Percentiles rank a stretch among this genome's conserved stretches.
These are phyloP conservation scores for Ceratobasidium theobromae DNA, from an alignment of 1,284 basidiomycete genomes.

Conservation along the genomic window DNA sequence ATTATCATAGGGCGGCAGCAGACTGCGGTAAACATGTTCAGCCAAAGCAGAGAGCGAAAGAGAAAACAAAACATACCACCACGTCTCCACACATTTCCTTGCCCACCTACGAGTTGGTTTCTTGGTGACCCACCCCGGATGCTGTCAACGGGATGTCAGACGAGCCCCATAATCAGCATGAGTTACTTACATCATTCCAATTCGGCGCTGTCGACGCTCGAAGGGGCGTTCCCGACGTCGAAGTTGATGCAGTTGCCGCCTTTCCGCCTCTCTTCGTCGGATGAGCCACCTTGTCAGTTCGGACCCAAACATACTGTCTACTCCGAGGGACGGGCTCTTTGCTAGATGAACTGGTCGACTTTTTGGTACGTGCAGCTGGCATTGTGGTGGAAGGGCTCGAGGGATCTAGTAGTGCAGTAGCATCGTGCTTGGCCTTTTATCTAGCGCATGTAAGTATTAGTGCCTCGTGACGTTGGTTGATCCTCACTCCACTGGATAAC, in stretches of 20 bases:
- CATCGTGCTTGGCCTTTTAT: too few relatives aligned
- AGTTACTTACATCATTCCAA: not conserved
- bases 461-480: too few relatives aligned
- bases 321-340: too few relatives aligned
- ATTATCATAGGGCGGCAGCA: constrained; percentile 11
- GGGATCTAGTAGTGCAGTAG: too few relatives aligned
- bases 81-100: constrained; percentile 9
- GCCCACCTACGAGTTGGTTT: not conserved
- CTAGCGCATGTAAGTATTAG: too few relatives aligned
- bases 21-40: not conserved
- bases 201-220: not conserved
- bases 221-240: not conserved
- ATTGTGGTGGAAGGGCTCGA: too few relatives aligned
- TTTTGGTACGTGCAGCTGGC: too few relatives aligned
- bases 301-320: too few relatives aligned
- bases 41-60: not conserved
- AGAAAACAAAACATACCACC: constrained; percentile 6
- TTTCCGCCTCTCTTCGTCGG: not conserved
- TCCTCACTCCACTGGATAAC: too few relatives aligned
- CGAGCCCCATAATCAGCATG: not conserved
- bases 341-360: too few relatives aligned
- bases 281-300: not conserved
- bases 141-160: not conserved
- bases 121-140: not conserved
- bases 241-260: not conserved